These are phyloP conservation scores for Primulina eburnea DNA, from an alignment of 257 asterid species.

Conservation along the genomic window DNA sequence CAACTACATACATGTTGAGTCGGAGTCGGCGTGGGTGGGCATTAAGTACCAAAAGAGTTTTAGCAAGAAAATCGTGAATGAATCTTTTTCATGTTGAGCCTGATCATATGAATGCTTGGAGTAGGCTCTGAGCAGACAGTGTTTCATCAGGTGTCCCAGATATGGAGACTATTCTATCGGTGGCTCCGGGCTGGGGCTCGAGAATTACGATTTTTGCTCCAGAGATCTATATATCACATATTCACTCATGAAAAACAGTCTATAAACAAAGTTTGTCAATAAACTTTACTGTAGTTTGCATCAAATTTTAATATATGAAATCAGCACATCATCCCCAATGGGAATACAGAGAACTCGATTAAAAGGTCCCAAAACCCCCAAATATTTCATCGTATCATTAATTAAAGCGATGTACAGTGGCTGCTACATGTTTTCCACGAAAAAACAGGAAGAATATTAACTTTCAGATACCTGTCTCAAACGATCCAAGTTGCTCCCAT, in stretches of 20 bases:
- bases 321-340: not conserved
- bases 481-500: conserved; percentile 57
- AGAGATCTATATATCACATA: conserved; percentile 46
- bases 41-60: not conserved
- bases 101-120: conserved; percentile 64
- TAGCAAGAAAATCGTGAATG: not conserved
- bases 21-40: too few species aligned
- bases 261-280: not conserved
- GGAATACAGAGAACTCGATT: not conserved
- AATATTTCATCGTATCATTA: not conserved
- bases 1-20: not conserved
- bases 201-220: conserved; percentile 63
- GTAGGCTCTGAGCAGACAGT: conserved; percentile 79
- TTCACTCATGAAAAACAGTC: not conserved
- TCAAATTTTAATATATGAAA: not conserved
- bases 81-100: conserved; percentile 27
- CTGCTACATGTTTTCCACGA: not conserved
- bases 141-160: conserved; percentile 74
- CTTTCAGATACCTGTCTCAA: conserved; percentile 55
- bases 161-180: conserved; percentile 46
- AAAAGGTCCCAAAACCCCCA: too few species aligned
- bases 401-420: not conserved
- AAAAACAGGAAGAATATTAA: not conserved
- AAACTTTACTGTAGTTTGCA: not conserved
- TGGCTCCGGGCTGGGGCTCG: conserved; percentile 53